These are phyloP conservation scores for Nannizzia gypsea DNA, from an alignment of 2,329 filamentous ascomycete genomes.

Conservation along the genomic window DNA sequence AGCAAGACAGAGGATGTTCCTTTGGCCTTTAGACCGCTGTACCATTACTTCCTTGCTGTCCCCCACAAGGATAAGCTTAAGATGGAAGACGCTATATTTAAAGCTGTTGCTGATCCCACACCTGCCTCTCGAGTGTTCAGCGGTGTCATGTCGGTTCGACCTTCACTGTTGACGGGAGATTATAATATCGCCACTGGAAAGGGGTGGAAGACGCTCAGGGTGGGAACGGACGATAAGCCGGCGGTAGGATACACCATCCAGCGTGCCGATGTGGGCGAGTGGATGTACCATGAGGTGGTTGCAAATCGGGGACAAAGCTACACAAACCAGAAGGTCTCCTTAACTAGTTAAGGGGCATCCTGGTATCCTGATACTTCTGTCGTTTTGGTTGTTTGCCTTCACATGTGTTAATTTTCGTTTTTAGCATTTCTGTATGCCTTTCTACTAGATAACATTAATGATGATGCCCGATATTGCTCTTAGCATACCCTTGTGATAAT, in stretches of 20 bases:
- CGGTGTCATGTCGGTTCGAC: slow-evolving; percentile 18
- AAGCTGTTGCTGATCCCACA: slow-evolving; percentile 15
- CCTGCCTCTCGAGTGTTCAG: slow-evolving; percentile 14
- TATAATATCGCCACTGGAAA: slow-evolving; percentile 11
- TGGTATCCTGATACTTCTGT: background rate
- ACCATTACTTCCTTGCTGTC: slow-evolving; percentile 18
- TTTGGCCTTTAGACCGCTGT: slow-evolving; percentile 14
- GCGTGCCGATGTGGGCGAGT: slow-evolving; percentile 22
- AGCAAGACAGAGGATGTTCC: slow-evolving; percentile 14
- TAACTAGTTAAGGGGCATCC: slow-evolving; percentile 12
- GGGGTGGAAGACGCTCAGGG: slow-evolving; percentile 18
- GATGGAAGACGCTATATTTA: slow-evolving; percentile 16
- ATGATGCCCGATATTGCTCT: background rate
- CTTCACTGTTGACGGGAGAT: slow-evolving; percentile 20
- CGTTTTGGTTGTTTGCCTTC: background rate
- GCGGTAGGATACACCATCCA: slow-evolving; percentile 20
- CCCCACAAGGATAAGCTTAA: slow-evolving; percentile 18
- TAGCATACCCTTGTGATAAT: background rate
- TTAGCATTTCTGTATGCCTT: background rate
- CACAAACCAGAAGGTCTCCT: slow-evolving; percentile 17
- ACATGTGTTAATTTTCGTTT: background rate
- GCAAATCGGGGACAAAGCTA: slow-evolving; percentile 13
- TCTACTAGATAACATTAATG: too few relatives aligned
- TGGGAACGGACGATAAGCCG: slow-evolving; percentile 19
- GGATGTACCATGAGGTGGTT: slow-evolving; percentile 22